phyloP scores from a whole-genome alignment of 768 basidiomycete genomes.

The Candolleomyces efflorescens region DNA sequence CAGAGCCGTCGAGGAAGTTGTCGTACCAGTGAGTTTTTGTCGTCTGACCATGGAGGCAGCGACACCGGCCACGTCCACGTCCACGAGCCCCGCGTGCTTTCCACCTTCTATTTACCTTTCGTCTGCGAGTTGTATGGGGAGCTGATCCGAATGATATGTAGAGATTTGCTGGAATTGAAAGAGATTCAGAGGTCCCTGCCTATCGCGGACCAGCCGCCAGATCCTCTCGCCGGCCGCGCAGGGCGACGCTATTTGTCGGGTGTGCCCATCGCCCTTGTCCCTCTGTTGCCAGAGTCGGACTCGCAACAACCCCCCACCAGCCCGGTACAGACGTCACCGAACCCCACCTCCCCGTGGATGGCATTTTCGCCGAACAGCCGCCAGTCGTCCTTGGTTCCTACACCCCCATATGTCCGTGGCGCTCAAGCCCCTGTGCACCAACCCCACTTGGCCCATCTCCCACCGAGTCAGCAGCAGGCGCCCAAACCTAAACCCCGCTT shows the following conservation, averaged over 20 bases:
- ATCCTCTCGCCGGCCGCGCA: slow-evolving; percentile 35
- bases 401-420: neutral
- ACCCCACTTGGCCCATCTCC: slow-evolving; percentile 12
- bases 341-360: neutral
- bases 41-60: neutral
- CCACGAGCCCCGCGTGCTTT: slow-evolving; percentile 4
- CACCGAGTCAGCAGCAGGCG: slow-evolving; percentile 1
- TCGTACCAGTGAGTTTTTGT: slow-evolving; percentile 58
- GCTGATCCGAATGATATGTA: slow-evolving; percentile 18
- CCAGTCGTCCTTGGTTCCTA: neutral
- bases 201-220: slow-evolving; percentile 47
- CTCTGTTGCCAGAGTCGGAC: slow-evolving; percentile 37
- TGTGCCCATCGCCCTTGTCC: slow-evolving; percentile 64
- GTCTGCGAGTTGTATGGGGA: neutral
- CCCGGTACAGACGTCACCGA: slow-evolving; percentile 6
- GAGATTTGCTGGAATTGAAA: slow-evolving; percentile 65
- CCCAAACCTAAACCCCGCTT: slow-evolving; percentile 11
- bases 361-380: slow-evolving; percentile 3
- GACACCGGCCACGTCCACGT: neutral
- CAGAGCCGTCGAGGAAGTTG: slow-evolving; percentile 56
- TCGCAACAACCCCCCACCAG: slow-evolving; percentile 8
- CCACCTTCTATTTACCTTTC: neutral
- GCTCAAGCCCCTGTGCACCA: neutral
- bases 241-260: slow-evolving; percentile 39
- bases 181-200: slow-evolving; percentile 65